Base-by-base conservation (phyloP, 176 grass and related monocot genomes). In the Oryza brachyantha region DNA sequence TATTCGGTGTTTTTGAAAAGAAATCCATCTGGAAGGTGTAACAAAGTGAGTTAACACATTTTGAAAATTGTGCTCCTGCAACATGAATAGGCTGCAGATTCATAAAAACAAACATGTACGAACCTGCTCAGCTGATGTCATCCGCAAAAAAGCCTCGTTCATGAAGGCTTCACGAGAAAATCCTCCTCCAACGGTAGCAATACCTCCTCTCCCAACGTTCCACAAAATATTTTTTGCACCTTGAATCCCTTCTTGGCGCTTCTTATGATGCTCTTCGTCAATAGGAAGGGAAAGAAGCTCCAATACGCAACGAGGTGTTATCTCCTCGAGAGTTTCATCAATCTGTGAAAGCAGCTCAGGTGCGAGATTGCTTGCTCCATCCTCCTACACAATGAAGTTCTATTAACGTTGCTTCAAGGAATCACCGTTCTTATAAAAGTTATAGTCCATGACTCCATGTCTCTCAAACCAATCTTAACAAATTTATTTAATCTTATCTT, bases 271-370 rank as follows among this genome's bases (percentile, higher is more conserved):
- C 19, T 77, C 77, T 35, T 73, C 79, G 41, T 99, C 96, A 79
- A 81, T 79, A 52, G 92, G 90, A 72, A 99, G 87, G 64, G 84
- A 90, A 60, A 99, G 92, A 79, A 99, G 88, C 78, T 99, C 92
- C 60, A 99, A 79, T 38, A 93, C 88, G 83, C 92, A 99, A 14
- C 74, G 57, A 93, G 88, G 96, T 45, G 92, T 91, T 52, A 99
- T 99, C 61, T 95, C 92, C 79, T 95, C 96, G n/a, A 95, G 72
- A 83, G 92, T 99, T 80, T 93, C 85, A 74, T 99, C 90, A 87
- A 99, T 95, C 77, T 95, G 96, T 73, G 66, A 48, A n/a, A 89
- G 70, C 66, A 99, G 64, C 78, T 89, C 85, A 69, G 92, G 87
- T 71, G 96, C 96, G 14, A 95, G 96, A 64, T 95, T 95, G 75